A percentile compares a stretch with the other conserved stretches of the same genome.
Evolutionary conservation across 768 basidiomycete species (phyloP).

Genomic region (Mycena crocata): DNA sequence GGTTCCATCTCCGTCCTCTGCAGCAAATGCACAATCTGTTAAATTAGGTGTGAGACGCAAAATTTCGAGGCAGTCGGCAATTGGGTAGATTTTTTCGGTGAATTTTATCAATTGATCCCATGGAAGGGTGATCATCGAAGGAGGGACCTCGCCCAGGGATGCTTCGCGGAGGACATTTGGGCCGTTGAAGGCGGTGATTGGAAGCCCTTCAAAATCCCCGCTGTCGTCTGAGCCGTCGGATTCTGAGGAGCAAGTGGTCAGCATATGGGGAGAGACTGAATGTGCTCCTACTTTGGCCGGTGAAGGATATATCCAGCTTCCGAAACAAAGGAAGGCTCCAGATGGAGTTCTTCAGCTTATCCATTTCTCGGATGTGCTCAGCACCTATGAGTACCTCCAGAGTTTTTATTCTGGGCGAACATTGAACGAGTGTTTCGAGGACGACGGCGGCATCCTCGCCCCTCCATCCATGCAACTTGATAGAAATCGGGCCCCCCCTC

Average conservation of each 20-base stretch:
- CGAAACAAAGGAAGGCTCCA: background rate
- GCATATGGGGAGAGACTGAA: too few relatives aligned
- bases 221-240: too few relatives aligned
- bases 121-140: background rate
- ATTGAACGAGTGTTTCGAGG: background rate
- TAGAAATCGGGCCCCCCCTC: background rate
- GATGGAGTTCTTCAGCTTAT: background rate
- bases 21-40: background rate
- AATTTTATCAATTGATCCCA: constrained; percentile 1
- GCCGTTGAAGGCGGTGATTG: background rate
- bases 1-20: background rate
- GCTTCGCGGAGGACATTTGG: background rate
- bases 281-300: too few relatives aligned
- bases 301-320: background rate
- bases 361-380: background rate
- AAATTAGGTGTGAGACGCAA: background rate
- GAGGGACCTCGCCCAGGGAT: background rate
- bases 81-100: background rate
- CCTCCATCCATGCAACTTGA: background rate
- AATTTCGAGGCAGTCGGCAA: background rate
- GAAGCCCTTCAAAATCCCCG: background rate
- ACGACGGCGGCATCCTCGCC: background rate
- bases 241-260: too few relatives aligned
- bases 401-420: background rate
- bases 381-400: background rate